Evolutionary conservation across 2,329 filamentous ascomycete genomes (phyloP), one percentile per base, ranked within the genome.

Genomic region (Fusarium aywerte): DNA sequence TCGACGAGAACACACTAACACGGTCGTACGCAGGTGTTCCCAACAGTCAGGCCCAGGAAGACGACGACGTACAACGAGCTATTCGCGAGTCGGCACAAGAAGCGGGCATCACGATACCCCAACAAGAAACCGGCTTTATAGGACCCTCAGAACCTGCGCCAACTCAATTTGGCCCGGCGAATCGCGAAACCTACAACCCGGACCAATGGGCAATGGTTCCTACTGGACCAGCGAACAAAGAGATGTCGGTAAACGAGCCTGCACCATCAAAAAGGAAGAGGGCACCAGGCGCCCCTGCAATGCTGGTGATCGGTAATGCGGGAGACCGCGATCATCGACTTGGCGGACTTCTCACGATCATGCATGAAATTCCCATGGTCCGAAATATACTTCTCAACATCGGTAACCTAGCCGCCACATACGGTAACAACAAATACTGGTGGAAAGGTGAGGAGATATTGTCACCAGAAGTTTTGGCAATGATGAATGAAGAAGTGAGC

Each of bases 191-290:
- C 35, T 89, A 90, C 65, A 84, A 88, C 36, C 73, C 80, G 25
- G 79, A 79, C 44, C 80, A 84, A 65, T 90, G 88, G 88, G 85
- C 84, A 12, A 84, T 90, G 84, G 83, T 89, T 1, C 81, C 80
- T 0, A 74, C 79, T 8, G 75, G 57, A 62, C 72, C 65, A 44
- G 73, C 68, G 38, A 74, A 7, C 16, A 49, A 68, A 67, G 75
- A 66, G 6, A 68, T 48, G 11, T 29, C 68, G 2, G 43, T 62
- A 5, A 54, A 38, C 13, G 68, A 62, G 13, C 73, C 75, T 6
- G 38, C 74, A 3, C 79, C 85, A 1, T 81, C 82, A 18, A 73
- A 74, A 55, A 78, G 85, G 60, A 82, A 81, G 76, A 78, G 85
- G 62, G 38, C 44, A 6, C 52, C 62, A 13, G 75, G 73, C 21